Evolutionary conservation across 139 green algal genomes (phyloP), one percentile per base, ranked within the genome.

Genomic region (Chlamydomonas schloesseri): DNA sequence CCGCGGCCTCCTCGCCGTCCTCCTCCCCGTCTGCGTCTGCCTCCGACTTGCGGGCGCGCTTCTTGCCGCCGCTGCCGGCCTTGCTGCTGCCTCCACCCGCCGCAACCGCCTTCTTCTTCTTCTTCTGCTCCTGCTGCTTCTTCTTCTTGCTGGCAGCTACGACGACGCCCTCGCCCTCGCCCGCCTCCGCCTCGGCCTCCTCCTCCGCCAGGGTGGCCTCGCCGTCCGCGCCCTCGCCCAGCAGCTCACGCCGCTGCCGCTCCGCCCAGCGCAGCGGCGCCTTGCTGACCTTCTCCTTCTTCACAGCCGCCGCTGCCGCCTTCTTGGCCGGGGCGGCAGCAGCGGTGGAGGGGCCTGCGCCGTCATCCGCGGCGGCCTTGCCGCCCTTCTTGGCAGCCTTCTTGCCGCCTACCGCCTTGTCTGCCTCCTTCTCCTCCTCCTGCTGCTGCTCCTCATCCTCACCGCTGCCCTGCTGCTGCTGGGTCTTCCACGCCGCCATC

Each of bases 201-300:
- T 34, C 15, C 53, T 15, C 15, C 53, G 15, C 53, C 53, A 58
- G 13, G 53, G 53, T 5, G 55, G 20, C 58, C 0, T 60, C 60
- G 24, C 8, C 23, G 34, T 31, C 62, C 26, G 5, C 62, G 62
- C 36, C 75, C 75, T 82, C 75, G 0, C 75, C 75, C 36, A 82
- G 58, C 58, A 82, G 75, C 75, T 82, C 75, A 24, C 34, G 53
- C 24, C 75, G 75, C 75, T 71, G 58, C 26, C n/a, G 23, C 75
- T 82, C 75, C 21, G 75, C 75, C 75, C 75, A 82, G 10, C 58
- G 34, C 58, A 82, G 75, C 58, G 75, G 34, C 34, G 75, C 75
- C 23, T 33, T 24, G 58, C 34, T 60, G 34, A 37, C 75, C 57
- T 82, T 72, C 18, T 28, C 75, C 58, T 60, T 60, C 21, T 17